Base-by-base conservation (phyloP, 2,329 filamentous ascomycete genomes). In the Trichophyton verrucosum region DNA sequence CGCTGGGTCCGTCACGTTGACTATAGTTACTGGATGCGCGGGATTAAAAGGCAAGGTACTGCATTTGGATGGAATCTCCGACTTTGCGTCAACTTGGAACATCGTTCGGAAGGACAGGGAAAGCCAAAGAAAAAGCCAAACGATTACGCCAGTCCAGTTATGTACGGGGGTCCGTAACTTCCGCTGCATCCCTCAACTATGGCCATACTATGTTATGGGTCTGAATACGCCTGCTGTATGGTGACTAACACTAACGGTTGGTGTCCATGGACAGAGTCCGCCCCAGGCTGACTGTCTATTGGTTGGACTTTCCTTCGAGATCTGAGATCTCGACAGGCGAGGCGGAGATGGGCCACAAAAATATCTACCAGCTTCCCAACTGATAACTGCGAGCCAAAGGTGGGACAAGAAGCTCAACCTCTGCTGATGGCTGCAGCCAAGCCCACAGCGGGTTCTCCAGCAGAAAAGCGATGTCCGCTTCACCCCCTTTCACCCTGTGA, bases 21-120 rank as follows among this genome's bases (percentile, higher is more conserved):
- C n/a, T 44, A 7, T 30, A n/a, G n/a, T n/a, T n/a, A 5, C 40
- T 17, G 6, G 40, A 44, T 13, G n/a, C 7, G 36, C 27, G 30
- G 51, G 51, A 36, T n/a, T 36, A 30, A 55, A 36, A 44, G 27
- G 51, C 51, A 33, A n/a, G 51, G 8, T 55, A n/a, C 51, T 55
- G 30, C 5, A 55, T 55, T 55, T 55, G 51, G 51, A 51, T 22
- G 51, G 51, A 55, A 55, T 55, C 30, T 55, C 51, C 51, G 51
- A 27, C 51, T 51, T 22, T 55, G 51, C 30, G 27, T 55, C 51
- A 55, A 55, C 22, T 55, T 55, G 51, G 51, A 55, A 55, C 51
- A 36, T 55, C 30, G 51, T 55, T 36, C 51, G 51, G 51, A 55
- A 27, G 30, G 51, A 55, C 51, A 55, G 30, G 51, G 51, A 55